A percentile compares a stretch with the other conserved stretches of the same genome.
Conservation (phyloP, 345 rosid species). For the Arabis hirsuta region DNA sequence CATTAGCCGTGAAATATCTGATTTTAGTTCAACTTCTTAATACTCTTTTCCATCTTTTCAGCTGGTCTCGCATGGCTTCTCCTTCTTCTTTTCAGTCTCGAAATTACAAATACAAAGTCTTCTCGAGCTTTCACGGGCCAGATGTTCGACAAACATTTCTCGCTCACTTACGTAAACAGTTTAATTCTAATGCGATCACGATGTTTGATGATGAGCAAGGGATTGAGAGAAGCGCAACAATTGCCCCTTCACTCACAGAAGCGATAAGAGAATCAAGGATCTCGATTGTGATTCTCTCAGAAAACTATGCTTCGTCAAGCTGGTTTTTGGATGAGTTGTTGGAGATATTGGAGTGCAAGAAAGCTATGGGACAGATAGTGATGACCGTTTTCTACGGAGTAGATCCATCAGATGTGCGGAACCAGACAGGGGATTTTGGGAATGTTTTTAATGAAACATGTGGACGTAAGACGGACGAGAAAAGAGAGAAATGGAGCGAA, state of each 20-base stretch:
- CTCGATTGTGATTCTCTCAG: slow-evolving; percentile 9
- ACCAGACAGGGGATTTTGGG: not conserved
- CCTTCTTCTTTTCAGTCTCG: not conserved
- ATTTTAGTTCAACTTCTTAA: not conserved
- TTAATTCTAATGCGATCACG: not conserved
- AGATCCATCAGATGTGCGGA: slow-evolving; percentile 15
- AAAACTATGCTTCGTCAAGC: slow-evolving; percentile 26
- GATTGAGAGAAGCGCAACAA: slow-evolving; percentile 8
- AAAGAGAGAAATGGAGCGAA: not conserved
- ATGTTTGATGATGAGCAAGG: slow-evolving; percentile 18
- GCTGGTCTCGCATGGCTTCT: slow-evolving; percentile 17
- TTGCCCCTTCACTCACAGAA: not conserved
- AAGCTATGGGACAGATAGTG: slow-evolving; percentile 5
- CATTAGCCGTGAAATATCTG: not conserved
- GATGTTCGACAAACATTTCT: slow-evolving; percentile 23
- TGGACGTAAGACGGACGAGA: not conserved
- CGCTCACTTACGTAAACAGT: slow-evolving; percentile 2
- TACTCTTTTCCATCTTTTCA: not conserved
- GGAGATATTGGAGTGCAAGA: not conserved
- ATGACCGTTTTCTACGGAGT: slow-evolving; percentile 10
- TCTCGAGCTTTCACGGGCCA: slow-evolving; percentile 18
- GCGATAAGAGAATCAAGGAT: slow-evolving; percentile 6
- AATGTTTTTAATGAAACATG: not conserved
- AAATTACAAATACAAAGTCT: not conserved
- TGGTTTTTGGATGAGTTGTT: slow-evolving; percentile 26